Evolutionary conservation across 345 rosid genomes (phyloP), one percentile per base, ranked within the genome.

Genomic region (Melaleuca alternifolia): DNA sequence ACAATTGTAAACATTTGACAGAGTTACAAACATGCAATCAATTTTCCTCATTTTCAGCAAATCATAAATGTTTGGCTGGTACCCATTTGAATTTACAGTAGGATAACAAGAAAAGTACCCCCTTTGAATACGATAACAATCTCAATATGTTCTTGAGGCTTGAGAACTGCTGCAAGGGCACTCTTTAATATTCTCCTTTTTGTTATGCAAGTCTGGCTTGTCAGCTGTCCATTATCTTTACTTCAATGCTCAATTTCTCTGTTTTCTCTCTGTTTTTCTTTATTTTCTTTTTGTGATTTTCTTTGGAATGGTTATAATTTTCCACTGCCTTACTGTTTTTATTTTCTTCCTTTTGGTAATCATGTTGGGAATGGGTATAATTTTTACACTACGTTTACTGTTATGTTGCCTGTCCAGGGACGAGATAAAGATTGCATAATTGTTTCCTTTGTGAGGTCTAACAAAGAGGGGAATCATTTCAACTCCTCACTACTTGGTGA

Each of bases 361-460:
- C 37, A 18, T 37, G 26, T 71, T 21, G 75, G 48, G 33, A 76
- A 41, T 18, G 83, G 6, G 65, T 9, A 37, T 48, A 44, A 44
- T 28, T 14, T 41, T 54, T 41, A 18, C 62, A 37, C 44, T 85
- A 33, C 50, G 65, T 46, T 12, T 57, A 54, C 41, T 76, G 30
- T 33, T 85, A 62, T 81, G 75, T 86, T 41, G 41, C 41, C 83
- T 83, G 61, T 62, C 30, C 91, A 95, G 99, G 99, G 99, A 89
- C 91, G 99, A 88, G 99, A 97, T 88, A 97, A 96, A 87, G 99
- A 95, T 87, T 96, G 99, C 92, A 93, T 97, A 92, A 46, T 97
- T 87, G 92, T 95, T 23, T 97, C 99, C 4, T 97, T 97, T 86
- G 99, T 94, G 75, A 92, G 97, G 89, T 95, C 97, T 21, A 86